Percentiles rank a stretch among this genome's conserved stretches.
phyloP scores from a whole-genome alignment of 2,329 filamentous ascomycete species.

The Xylariaceae sp. region DNA sequence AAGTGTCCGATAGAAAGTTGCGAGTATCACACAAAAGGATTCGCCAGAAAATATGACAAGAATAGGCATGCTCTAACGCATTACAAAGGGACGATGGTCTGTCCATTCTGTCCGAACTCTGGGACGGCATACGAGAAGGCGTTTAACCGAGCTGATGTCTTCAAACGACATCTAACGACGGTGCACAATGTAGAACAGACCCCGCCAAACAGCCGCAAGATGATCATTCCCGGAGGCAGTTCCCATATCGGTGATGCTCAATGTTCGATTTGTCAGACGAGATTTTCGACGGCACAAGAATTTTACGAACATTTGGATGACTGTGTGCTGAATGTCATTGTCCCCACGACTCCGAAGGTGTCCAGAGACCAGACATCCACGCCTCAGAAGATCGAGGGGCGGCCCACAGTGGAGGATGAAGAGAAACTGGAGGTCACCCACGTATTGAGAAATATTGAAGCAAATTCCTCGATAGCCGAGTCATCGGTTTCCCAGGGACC shows the following conservation, averaged over 20 bases:
- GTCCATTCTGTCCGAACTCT: conserved; percentile 86
- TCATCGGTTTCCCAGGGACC: conserved; percentile 19
- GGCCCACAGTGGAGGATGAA: conserved; percentile 20
- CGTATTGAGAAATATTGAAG: conserved; percentile 17
- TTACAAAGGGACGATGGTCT: conserved; percentile 97
- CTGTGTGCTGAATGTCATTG: conserved; percentile 57
- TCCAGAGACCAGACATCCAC: conserved; percentile 25
- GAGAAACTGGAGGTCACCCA: conserved; percentile 15
- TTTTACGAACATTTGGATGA: conserved; percentile 93
- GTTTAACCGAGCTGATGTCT: conserved; percentile 92
- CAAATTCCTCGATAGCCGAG: conserved; percentile 10
- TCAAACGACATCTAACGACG: conserved; percentile 88
- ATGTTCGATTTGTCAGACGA: conserved; percentile 82
- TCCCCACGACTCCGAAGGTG: conserved; percentile 40
- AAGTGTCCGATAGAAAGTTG: conserved; percentile 92
- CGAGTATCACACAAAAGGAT: conserved; percentile 89
- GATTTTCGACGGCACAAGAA: conserved; percentile 82
- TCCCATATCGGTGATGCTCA: conserved; percentile 60
- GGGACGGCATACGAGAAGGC: conserved; percentile 89
- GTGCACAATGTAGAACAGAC: conserved; percentile 92
- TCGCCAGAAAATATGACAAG: conserved; percentile 94
- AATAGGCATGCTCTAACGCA: conserved; percentile 91
- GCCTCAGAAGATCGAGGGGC: conserved; percentile 25
- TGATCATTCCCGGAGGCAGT: conserved; percentile 31
- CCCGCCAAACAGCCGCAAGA: conserved; percentile 86